Evolutionary conservation across 345 rosid species (phyloP), one percentile per base, ranked within the genome.

Genomic region (Hypericum androsaemum): DNA sequence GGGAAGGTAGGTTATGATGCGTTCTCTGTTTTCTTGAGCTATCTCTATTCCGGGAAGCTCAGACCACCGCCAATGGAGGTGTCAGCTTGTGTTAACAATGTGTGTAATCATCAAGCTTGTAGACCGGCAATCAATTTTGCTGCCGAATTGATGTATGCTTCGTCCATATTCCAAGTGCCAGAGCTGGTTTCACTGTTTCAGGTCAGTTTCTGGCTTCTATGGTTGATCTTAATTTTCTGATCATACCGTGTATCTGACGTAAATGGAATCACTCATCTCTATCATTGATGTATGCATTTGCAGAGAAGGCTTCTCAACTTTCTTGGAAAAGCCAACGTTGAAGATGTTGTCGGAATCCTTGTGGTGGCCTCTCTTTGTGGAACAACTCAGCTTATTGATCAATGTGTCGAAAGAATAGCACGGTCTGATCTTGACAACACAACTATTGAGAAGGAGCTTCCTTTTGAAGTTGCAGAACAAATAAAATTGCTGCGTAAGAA

Each of bases 81-180:
- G 43, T 88, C 96, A 0, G 79, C 84, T 17, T 92, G 98, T 57
- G 94, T 81, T 50, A 86, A 81, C 65, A 32, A 71, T 32, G 62
- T 51, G 11, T 92, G 98, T 52, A 60, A 67, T 58, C 98, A 92
- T 68, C 88, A 87, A 68, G 77, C 89, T 7, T 92, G 98, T 75
- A 61, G 79, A 57, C 96, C 98, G 7, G 94, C 88, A 16, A 83
- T 92, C 52, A 63, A 62, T 66, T 92, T 88, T 53, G 73, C 77
- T 1, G 94, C 83, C 64, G 95, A 92, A 65, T 64, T 88, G 89
- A 70, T 85, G 80, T 92, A 83, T 76, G 96, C 95, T 12, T 77
- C 96, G 0, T 60, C 62, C 52, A 71, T 80, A 59, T 92, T 92
- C 66, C 80, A 76, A 70, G 73, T 88, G 50, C 80, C 74, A 0